Evolutionary conservation across 1,139 yeast genomes (phyloP), one percentile per base, ranked within the genome.

Genomic region (Sugiyamaella japonica): DNA sequence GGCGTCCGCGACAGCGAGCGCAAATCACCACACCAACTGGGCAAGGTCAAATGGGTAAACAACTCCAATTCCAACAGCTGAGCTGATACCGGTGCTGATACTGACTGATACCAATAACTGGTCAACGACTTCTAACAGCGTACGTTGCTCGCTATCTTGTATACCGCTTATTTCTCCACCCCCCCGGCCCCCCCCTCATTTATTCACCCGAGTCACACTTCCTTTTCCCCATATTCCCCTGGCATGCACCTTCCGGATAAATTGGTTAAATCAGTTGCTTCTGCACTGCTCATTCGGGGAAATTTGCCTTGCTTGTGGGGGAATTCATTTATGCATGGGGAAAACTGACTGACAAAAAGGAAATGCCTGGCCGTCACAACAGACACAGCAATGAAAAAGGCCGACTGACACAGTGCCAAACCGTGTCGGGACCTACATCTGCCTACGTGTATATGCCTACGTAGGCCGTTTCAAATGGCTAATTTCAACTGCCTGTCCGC

Each of bases 181-280:
- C 25, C 25, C 25, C 25, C 25, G n/a, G n/a, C 6, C 25, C 25
- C 25, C 41, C 17, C 20, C 42, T 20, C 25, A n/a, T 15, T 12
- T 45, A 45, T 45, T 45, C 49, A 45, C 13, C 49, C 49, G 49
- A 36, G 10, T 32, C 6, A 13, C 13, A 5, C 16, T 9, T 13
- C n/a, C 12, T 15, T 36, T 45, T 20, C 42, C 40, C 49, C 49
- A 44, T 44, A 44, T 17, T 44, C 39, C 9, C 16, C 12, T 34
- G 15, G 12, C 7, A 45, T 45, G 49, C 49, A 45, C 40, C 29
- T 16, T 17, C 51, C 51, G 51, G 51, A 48, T 48, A 48, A 48
- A 48, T 48, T 48, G 51, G 51, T 48, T 48, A 48, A 48, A 29
- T 23, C 50, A 31, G 51, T 38, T 15, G 20, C 25, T 3, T 25